Base-by-base conservation (phyloP, 1,139 yeast species). In the Groenewaldozyma auringiensis region DNA sequence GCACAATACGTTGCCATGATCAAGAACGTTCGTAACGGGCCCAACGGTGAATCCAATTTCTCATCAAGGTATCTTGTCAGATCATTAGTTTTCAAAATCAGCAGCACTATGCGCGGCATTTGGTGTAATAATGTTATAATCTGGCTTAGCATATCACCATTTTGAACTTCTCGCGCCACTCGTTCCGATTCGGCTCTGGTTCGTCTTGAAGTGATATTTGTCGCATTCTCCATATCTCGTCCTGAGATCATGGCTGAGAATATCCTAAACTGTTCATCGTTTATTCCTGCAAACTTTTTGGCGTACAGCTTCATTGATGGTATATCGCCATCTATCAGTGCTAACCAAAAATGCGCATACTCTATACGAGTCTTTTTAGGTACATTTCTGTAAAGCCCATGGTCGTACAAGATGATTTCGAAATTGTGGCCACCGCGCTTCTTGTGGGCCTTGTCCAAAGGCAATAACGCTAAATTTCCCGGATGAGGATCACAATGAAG, bases 401-500 rank as follows among this genome's bases (percentile, higher is more conserved):
- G 98, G 63, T 94, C 99, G 60, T 88, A 94, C 29, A 94, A 70
- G 9, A 94, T 71, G 47, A 94, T 85, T 63, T 94, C 98, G 61
- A 92, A 94, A 62, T 92, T 89, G 62, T 81, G 86, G 4, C 46
- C 52, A 42, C 47, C 49, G 40, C 49, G 45, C 11, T 4, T 50
- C 48, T 13, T 56, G 53, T 3, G 49, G 53, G 29, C 29, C 49
- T 51, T 3, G 46, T 32, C 11, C 17, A 50, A 45, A 22, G 70
- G 62, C 46, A 88, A 69, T 18, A 92, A 86, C 0, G 97, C 96
- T 51, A 92, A 70, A 58, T 92, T 94, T 0, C 99, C 99, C 13
- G 95, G 96, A 63, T 92, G 99, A 1, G 98, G 98, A 63, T 92
- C 99, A 67, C 98, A 92, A 62, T 92, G 99, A 43, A 92, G 76